Base-by-base conservation (phyloP, 495 filamentous ascomycete species). In the Lasiosphaeria ovina region DNA sequence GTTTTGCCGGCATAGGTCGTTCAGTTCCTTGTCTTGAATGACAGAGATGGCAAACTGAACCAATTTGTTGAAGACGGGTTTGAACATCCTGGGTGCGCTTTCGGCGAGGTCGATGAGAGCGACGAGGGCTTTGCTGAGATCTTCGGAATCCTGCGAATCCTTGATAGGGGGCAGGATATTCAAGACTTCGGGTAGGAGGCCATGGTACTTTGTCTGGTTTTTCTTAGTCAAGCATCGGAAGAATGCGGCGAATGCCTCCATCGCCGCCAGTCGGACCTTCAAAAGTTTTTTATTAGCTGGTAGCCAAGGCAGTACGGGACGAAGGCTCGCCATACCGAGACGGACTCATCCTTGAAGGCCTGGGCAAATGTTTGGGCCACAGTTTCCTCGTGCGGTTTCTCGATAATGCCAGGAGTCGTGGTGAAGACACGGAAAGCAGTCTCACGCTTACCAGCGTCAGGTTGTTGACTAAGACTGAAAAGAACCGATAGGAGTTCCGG, bases 191-290 rank as follows among this genome's bases (percentile, higher is more conserved):
- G 91, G 90, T 48, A 97, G 85, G 7, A 99, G 84, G 3, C 79
- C 73, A 72, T 90, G 93, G 76, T 94, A 98, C 69, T 94, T 93
- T 36, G 83, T 74, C 71, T 96, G 92, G 44, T 83, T 82, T 69
- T 92, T 95, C 79, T 94, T 97, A 66, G 79, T 77, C 61, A 98
- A 82, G 49, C 88, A 93, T 61, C 89, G 84, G 86, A 98, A 99
- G 76, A 98, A 96, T 0, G 93, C 87, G 12, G 94, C 87, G 69
- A 97, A 98, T 9, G 95, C 95, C 66, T 97, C 92, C 89, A 98
- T 93, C 55, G 95, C 92, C 38, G 93, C 86, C 60, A 98, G 86
- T 50, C 92, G 88, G 51, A 96, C 91, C 85, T 90, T 66, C 34
- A 11, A 16, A 35, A 35, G 2, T 1, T 24, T 24, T 48, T 47